Base-by-base conservation (phyloP, 441 rosid genomes). In the Euphorbia schlechtendalii region DNA sequence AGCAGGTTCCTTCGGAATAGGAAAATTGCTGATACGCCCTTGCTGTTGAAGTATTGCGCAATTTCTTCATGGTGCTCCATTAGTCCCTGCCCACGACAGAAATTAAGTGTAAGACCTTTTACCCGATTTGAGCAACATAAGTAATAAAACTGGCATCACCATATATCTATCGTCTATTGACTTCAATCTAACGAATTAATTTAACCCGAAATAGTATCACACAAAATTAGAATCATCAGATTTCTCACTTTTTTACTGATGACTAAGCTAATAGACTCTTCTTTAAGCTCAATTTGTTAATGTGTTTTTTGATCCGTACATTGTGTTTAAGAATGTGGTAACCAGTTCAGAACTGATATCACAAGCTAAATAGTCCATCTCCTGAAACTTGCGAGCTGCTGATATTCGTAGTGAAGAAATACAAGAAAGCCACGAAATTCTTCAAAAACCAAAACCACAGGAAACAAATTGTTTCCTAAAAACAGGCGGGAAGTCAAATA, bases 1-100 rank as follows among this genome's bases (percentile, higher is more conserved):
- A 94, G 66, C 60, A 84, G 82, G 75, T 94, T 90, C 77, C 82
- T 84, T 59, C 99, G 79, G 49, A 94, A 86, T 32, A 94, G 79
- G 74, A 94, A 83, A 65, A 94, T 80, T 18, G 74, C 80, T 6
- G 89, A 87, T 34, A 94, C 92, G 22, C 93, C 90, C 73, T 81
- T 83, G 13, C 72, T 79, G 65, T 85, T 89, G 80, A 94, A 87
- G 85, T 94, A 94, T 14, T 87, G 87, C 24, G 76, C 86, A 14
- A 94, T 80, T 14, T 78, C 83, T 41, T 74, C 54, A 68, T 87
- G 96, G 66, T 89, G 79, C 75, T 77, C 82, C 80, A 90, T 74
- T 62, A 94, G 60, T 38, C 99, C 99, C 96, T 92, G 77, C 73
- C 1, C 11, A 40, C 9, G 14, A 36, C 9, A 36, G 40, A 36